Percentiles rank a stretch among this genome's conserved stretches.
Conservation (phyloP, 2,329 filamentous ascomycete species). For the Zalaria obscura region DNA sequence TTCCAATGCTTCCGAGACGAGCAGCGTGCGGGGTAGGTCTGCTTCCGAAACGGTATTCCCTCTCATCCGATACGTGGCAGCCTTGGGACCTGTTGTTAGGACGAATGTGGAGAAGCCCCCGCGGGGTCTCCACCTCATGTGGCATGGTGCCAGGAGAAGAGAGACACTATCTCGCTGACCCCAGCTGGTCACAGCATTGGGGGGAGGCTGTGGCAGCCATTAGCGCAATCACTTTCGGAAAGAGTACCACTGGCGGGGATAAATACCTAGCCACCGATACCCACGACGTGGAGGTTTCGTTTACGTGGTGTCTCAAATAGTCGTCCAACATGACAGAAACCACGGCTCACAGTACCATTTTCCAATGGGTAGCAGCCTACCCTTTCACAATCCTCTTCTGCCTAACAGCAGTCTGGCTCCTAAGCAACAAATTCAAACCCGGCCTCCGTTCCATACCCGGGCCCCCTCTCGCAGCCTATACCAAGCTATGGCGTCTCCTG, state of each 20-base stretch:
- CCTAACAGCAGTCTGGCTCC: not conserved
- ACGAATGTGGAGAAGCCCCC: too few species aligned
- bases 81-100: too few species aligned
- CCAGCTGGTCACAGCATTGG: too few species aligned
- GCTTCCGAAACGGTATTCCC: too few species aligned
- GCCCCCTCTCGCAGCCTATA: slow-evolving; percentile 3
- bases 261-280: too few species aligned
- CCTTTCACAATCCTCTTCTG: not conserved
- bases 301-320: not conserved
- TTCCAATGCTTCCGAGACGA: too few species aligned
- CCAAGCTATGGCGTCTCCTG: slow-evolving; percentile 6
- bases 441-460: slow-evolving; percentile 4
- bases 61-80: too few species aligned
- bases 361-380: not conserved
- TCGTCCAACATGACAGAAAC: not conserved
- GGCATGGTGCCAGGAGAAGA: not conserved
- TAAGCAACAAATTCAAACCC: slow-evolving; percentile 4
- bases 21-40: too few species aligned
- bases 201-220: too few species aligned
- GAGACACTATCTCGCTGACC: not conserved
- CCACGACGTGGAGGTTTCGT: too few species aligned
- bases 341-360: not conserved
- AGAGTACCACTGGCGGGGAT: too few species aligned
- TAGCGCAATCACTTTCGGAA: too few species aligned
- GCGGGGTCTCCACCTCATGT: not conserved